A percentile compares a stretch with the other conserved stretches of the same genome.
Conservation (phyloP, 164 flowering plant species). For the Litsea cubeba region DNA sequence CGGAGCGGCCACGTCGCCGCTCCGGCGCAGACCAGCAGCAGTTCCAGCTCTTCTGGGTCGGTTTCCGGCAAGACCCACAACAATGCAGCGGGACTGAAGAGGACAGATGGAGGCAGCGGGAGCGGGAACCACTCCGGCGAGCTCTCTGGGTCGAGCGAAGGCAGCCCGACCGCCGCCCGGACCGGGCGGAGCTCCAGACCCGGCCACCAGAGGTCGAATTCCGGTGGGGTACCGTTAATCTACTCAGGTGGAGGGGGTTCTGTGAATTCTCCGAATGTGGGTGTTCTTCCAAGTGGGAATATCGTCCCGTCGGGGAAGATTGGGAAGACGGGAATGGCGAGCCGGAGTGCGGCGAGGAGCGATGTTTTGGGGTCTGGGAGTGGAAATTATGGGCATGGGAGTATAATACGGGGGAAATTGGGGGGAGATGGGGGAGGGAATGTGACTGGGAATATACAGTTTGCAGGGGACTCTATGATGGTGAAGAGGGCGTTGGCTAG, state of each 20-base stretch:
- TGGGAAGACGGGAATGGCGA: constrained; percentile 35
- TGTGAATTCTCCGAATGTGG: constrained; percentile 23
- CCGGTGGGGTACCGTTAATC: constrained; percentile 44
- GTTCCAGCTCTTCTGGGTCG: constrained; percentile 70
- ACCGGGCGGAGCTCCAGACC: constrained; percentile 16
- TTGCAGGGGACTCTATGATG: constrained; percentile 22
- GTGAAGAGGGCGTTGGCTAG: constrained; percentile 24
- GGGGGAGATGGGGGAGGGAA: constrained; percentile 4
- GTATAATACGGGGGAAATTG: constrained; percentile 58
- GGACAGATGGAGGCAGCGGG: constrained; percentile 14
- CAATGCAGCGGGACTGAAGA: constrained; percentile 12
- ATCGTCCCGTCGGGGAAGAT: constrained; percentile 64
- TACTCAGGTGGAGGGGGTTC: constrained; percentile 35
- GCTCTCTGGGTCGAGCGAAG: constrained; percentile 36
- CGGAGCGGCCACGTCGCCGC: neutral
- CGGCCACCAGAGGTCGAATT: constrained; percentile 47
- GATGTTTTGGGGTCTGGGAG: constrained; percentile 69
- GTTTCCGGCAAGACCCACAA: constrained; percentile 28
- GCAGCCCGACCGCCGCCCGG: constrained; percentile 33
- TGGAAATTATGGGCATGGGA: constrained; percentile 85
- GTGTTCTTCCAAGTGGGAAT: constrained; percentile 50
- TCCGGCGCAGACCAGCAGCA: constrained; percentile 41
- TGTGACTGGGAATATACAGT: constrained; percentile 17
- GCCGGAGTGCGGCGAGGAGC: constrained; percentile 19
- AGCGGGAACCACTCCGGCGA: constrained; percentile 46